Evolutionary conservation across 23 red algal species (phyloP).

Genomic region (Gracilaria domingensis): DNA sequence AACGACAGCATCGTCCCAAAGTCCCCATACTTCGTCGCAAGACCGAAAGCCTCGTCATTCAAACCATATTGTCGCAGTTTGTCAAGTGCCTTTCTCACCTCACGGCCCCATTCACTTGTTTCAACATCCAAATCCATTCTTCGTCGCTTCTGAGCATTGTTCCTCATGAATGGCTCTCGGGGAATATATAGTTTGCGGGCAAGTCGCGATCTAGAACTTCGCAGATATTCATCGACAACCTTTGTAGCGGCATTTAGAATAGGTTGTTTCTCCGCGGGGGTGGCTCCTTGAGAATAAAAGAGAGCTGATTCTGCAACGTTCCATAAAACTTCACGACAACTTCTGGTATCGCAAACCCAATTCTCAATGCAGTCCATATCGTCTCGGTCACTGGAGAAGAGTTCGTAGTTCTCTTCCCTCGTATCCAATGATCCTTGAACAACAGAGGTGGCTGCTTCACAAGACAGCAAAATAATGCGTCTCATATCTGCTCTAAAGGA

Average conservation of each 20-base stretch:
- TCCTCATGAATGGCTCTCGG: background rate
- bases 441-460: constrained; percentile 42
- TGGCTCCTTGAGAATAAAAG: background rate
- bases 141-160: constrained; percentile 52
- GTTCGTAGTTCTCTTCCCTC: constrained; percentile 25
- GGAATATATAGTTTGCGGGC: background rate
- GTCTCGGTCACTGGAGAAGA: background rate
- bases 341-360: constrained; percentile 29
- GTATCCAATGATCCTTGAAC: constrained; percentile 40
- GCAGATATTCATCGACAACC: constrained; percentile 49
- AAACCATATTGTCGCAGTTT: constrained; percentile 45
- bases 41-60: constrained; percentile 40
- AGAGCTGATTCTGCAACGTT: constrained; percentile 43
- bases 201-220: constrained; percentile 12
- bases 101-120: constrained; percentile 38
- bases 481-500: constrained; percentile 7
- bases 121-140: constrained; percentile 34
- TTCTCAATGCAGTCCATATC: constrained; percentile 31
- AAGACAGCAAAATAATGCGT: constrained; percentile 17
- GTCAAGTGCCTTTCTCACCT: constrained; percentile 23
- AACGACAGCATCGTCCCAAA: constrained; percentile 66
- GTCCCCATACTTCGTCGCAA: constrained; percentile 65
- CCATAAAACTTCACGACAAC: constrained; percentile 17
- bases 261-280: background rate
- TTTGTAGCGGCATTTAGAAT: constrained; percentile 25